Evolutionary conservation across 2,329 filamentous ascomycete species (phyloP).

Genomic region (Exophiala sp.): DNA sequence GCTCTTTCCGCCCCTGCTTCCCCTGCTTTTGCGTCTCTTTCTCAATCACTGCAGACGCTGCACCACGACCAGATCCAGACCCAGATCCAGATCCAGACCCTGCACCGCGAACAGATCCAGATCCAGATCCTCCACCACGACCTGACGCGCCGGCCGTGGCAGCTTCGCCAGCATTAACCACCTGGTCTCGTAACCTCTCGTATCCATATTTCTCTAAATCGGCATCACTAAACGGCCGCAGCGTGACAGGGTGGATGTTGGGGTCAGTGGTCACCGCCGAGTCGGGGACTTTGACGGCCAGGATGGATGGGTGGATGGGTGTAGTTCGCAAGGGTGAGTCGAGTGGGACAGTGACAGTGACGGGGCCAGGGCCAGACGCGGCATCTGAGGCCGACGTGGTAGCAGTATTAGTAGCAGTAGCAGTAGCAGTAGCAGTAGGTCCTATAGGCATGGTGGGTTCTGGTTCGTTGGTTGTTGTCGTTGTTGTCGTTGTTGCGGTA

Average conservation of each 20-base stretch:
- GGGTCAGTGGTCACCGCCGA: conserved; percentile 4
- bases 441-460: background rate
- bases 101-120: no score
- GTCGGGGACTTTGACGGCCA: conserved; percentile 16
- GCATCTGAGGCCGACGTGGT: background rate
- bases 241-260: conserved; percentile 23
- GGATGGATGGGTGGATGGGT: conserved; percentile 24
- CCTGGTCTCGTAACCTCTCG: conserved; percentile 19
- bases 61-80: background rate
- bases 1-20: no score
- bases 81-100: no score
- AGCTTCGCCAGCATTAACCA: conserved; percentile 10
- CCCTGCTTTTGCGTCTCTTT: conserved; percentile 15
- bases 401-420: background rate
- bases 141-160: background rate
- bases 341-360: conserved; percentile 16
- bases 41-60: background rate
- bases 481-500: background rate
- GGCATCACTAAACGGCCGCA: conserved; percentile 23
- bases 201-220: conserved; percentile 23
- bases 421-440: background rate
- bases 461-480: background rate
- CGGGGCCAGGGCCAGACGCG: background rate
- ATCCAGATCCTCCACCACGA: no score
- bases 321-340: conserved; percentile 21